Evolutionary conservation across 2,329 filamentous ascomycete genomes (phyloP).

Genomic region (Colletotrichum destructivum): DNA sequence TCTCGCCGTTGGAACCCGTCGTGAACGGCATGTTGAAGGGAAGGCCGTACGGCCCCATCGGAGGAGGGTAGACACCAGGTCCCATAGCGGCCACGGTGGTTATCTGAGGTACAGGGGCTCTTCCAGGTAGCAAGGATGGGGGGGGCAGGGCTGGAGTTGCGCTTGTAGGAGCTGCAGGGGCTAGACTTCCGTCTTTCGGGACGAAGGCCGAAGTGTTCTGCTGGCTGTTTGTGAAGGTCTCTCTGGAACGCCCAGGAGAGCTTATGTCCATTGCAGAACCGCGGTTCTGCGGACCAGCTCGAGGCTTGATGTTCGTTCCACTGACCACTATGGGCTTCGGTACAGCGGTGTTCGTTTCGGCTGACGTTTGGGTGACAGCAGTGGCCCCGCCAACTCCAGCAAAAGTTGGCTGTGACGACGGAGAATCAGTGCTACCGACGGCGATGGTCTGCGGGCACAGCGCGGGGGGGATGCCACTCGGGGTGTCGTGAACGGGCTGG

Average conservation of each 20-base stretch:
- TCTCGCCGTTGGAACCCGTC: slow-evolving; percentile 8
- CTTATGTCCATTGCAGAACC: background rate
- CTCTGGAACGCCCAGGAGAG: background rate
- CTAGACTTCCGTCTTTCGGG: background rate
- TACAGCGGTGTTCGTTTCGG: background rate
- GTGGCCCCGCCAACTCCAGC: background rate
- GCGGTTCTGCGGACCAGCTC: background rate
- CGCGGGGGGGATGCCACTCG: slow-evolving; percentile 21
- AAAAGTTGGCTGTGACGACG: background rate
- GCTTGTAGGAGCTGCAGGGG: too few relatives aligned
- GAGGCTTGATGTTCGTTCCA: slow-evolving; percentile 4
- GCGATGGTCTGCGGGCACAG: background rate
- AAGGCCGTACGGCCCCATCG: background rate
- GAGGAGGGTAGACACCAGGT: background rate
- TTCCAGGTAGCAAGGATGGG: too few relatives aligned
- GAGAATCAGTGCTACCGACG: background rate
- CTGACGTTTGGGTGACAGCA: background rate
- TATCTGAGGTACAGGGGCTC: background rate
- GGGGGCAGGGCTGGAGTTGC: too few relatives aligned
- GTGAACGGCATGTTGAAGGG: slow-evolving; percentile 12
- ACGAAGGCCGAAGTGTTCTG: background rate
- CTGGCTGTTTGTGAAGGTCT: background rate
- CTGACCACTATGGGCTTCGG: slow-evolving; percentile 10
- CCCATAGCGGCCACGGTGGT: background rate
- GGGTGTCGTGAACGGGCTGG: slow-evolving; percentile 14